Evolutionary conservation across 2,329 filamentous ascomycete genomes (phyloP).

Genomic region (Claviceps pazoutovae): DNA sequence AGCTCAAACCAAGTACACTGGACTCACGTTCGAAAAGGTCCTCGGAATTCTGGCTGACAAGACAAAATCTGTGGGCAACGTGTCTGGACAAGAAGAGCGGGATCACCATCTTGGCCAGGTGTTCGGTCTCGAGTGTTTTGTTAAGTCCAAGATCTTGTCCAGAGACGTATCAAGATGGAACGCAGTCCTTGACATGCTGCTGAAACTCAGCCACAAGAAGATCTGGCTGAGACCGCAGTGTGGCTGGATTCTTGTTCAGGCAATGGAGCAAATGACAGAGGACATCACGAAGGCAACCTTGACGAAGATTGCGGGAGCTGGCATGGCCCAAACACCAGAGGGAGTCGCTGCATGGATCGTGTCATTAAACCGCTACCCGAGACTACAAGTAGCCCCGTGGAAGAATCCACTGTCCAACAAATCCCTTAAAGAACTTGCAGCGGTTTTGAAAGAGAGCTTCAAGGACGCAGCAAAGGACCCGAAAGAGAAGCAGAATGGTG

Average conservation of each 20-base stretch:
- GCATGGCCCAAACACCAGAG: conserved; percentile 68
- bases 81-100: conserved; percentile 60
- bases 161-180: conserved; percentile 45
- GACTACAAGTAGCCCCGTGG: conserved; percentile 58
- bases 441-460: conserved; percentile 65
- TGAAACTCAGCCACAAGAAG: conserved; percentile 65
- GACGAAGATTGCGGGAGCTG: conserved; percentile 45
- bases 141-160: conserved; percentile 64
- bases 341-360: conserved; percentile 81
- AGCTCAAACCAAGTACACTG: conserved; percentile 32
- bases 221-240: conserved; percentile 84
- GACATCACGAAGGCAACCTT: conserved; percentile 49
- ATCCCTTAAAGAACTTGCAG: conserved; percentile 54
- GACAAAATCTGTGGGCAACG: conserved; percentile 38
- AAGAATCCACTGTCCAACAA: conserved; percentile 58
- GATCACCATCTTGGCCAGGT: conserved; percentile 76
- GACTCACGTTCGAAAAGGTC: conserved; percentile 41
- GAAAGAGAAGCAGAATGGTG: conserved; percentile 26
- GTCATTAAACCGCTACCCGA: conserved; percentile 48
- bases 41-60: conserved; percentile 40
- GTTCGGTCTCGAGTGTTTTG: conserved; percentile 76
- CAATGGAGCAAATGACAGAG: conserved; percentile 47
- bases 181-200: conserved; percentile 55
- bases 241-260: conserved; percentile 66
- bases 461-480: conserved; percentile 36